Percentiles rank a stretch among this genome's conserved stretches.
Evolutionary conservation across 1,139 yeast genomes (phyloP).

Genomic region (Lodderomyces metapsilosis): DNA sequence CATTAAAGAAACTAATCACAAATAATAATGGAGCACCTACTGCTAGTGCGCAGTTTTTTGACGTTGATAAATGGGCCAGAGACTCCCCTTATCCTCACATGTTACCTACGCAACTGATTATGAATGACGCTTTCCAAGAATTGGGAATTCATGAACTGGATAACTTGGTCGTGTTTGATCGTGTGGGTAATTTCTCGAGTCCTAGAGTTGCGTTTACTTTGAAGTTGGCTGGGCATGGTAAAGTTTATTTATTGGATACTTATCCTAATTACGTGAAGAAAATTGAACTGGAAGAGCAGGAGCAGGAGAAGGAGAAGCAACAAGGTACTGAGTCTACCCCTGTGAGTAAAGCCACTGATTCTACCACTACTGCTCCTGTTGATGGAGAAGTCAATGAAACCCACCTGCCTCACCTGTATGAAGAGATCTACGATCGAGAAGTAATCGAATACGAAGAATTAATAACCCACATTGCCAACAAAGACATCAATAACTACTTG

Average conservation of each 20-base stretch:
- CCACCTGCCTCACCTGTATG: conserved; percentile 15
- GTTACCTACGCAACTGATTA: conserved; percentile 65
- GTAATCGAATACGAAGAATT: conserved; percentile 69
- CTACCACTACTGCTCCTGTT: conserved; percentile 8
- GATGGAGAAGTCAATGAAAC: conserved; percentile 10
- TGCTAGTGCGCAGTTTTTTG: too few relatives aligned
- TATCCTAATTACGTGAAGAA: conserved; percentile 49
- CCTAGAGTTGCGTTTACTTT: conserved; percentile 94
- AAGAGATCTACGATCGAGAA: conserved; percentile 36
- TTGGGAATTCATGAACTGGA: conserved; percentile 52
- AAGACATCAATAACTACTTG: conserved; percentile 47
- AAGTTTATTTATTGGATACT: conserved; percentile 68
- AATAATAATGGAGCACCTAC: too few relatives aligned
- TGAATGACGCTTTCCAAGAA: conserved; percentile 50
- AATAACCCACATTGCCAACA: conserved; percentile 49
- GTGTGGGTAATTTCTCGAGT: conserved; percentile 77
- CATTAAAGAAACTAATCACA: conserved; percentile 54
- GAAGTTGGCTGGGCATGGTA: conserved; percentile 69
- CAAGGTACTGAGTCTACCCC: too few relatives aligned
- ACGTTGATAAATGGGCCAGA: conserved; percentile 66
- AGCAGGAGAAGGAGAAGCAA: not conserved
- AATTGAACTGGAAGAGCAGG: conserved; percentile 24
- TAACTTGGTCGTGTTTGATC: conserved; percentile 78
- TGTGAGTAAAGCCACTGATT: not conserved
- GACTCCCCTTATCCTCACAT: conserved; percentile 78